phyloP scores from a whole-genome alignment of 139 green algal species.

The Chlamydomonas sp. region DNA sequence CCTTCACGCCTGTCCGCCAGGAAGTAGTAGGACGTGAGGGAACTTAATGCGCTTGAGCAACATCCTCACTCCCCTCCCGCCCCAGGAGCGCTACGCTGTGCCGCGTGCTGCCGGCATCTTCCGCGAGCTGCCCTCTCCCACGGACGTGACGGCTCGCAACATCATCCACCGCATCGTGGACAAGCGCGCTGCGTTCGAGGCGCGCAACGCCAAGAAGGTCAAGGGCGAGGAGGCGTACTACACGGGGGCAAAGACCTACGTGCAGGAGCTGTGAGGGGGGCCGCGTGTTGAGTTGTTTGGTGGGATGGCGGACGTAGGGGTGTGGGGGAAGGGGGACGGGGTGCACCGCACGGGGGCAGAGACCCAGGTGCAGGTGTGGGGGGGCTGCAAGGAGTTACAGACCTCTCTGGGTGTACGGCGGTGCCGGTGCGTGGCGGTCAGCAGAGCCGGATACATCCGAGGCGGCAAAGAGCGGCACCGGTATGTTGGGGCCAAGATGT shows the following conservation, averaged over 20 bases:
- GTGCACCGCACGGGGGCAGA: no score
- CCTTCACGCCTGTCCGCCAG: neutral
- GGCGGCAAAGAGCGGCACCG: no score
- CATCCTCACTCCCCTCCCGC: neutral
- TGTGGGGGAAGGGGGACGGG: no score
- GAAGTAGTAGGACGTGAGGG: neutral
- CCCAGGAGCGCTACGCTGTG: conserved; percentile 56
- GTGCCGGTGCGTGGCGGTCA: no score
- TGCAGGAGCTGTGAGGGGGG: conserved; percentile 59
- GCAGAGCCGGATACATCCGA: no score
- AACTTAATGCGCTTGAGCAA: neutral
- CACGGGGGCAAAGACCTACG: conserved; percentile 62
- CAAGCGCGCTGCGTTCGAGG: conserved; percentile 89
- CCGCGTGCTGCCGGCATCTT: conserved; percentile 56
- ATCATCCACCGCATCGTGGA: conserved; percentile 95
- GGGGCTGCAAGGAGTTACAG: no score
- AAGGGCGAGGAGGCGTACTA: conserved; percentile 86
- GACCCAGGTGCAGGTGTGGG: no score
- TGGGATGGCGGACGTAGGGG: neutral
- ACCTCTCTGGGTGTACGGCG: no score
- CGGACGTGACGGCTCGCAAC: conserved; percentile 78
- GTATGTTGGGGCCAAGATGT: no score
- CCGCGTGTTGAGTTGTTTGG: neutral
- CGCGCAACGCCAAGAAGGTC: conserved; percentile 79
- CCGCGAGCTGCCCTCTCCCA: conserved; percentile 72